Conservation (phyloP, 768 basidiomycete species). For the Trametes elegans region DNA sequence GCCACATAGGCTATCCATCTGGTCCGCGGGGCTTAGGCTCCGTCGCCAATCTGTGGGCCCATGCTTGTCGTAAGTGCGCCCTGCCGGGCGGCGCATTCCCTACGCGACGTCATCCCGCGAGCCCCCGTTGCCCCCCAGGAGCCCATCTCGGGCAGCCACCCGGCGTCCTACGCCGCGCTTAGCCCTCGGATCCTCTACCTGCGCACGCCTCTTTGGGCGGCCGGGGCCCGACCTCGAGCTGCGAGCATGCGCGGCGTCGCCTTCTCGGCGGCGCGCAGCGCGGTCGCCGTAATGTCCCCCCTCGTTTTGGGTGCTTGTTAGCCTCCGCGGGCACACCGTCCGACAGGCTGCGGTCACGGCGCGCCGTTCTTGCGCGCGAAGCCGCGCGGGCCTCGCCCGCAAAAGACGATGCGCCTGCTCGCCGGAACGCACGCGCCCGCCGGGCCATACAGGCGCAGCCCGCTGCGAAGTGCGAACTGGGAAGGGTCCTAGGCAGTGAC, state of each 20-base stretch:
- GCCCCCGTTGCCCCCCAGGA: neutral
- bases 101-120: neutral
- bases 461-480: neutral
- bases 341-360: slow-evolving; percentile 2
- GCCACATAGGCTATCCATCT: neutral
- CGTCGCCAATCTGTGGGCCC: neutral
- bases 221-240: neutral
- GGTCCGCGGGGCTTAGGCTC: neutral
- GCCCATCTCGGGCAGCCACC: neutral
- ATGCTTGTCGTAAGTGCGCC: neutral
- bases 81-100: neutral
- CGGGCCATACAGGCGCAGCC: neutral
- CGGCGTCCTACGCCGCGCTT: neutral
- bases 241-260: neutral
- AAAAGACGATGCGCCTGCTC: neutral
- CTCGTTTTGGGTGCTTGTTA: neutral
- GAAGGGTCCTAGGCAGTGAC: neutral
- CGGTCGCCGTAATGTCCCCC: neutral
- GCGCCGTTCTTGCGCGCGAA: neutral
- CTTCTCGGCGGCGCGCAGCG: neutral
- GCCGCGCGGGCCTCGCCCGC: neutral
- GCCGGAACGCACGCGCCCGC: neutral
- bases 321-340: neutral
- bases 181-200: neutral
- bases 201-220: neutral